Percentiles rank a stretch among this genome's conserved stretches.
Conservation (phyloP, 169 alveolate genomes). For the Cryptosporidium canis region DNA sequence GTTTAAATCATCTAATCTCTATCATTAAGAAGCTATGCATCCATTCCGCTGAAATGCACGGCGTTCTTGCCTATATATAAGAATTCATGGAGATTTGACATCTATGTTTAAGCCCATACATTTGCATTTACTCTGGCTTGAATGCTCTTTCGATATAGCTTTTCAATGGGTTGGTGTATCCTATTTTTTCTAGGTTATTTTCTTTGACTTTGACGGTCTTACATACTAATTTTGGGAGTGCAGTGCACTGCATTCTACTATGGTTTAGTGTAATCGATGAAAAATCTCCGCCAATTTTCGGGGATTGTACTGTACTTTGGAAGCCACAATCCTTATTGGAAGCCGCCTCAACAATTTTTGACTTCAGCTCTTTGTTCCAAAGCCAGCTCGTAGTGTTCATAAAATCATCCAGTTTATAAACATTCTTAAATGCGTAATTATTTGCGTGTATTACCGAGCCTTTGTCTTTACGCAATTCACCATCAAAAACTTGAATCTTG, state of each 20-base stretch:
- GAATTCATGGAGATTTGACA: too few relatives aligned
- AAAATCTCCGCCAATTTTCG: background rate
- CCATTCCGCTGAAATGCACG: too few relatives aligned
- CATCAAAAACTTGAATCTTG: background rate
- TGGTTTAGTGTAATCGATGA: background rate
- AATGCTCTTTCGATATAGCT: conserved; percentile 49
- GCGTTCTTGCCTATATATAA: too few relatives aligned
- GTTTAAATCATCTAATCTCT: background rate
- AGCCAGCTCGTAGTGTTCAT: conserved; percentile 66
- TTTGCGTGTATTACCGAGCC: conserved; percentile 19
- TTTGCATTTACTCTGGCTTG: background rate
- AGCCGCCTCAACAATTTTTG: conserved; percentile 32
- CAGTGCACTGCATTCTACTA: conserved; percentile 15
- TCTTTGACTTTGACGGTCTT: conserved; percentile 29
- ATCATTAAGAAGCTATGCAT: background rate
- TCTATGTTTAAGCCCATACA: too few relatives aligned
- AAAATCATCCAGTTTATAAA: conserved; percentile 42
- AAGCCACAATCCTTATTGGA: conserved; percentile 1
- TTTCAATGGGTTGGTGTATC: conserved; percentile 33
- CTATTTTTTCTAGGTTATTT: background rate
- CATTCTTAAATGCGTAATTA: conserved; percentile 45
- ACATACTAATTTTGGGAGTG: conserved; percentile 35
- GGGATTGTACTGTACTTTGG: background rate
- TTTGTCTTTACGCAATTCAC: background rate
- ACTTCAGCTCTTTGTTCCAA: conserved; percentile 58